Evolutionary conservation across 148 eudicot species (phyloP).

Genomic region (Rhododendron molle): DNA sequence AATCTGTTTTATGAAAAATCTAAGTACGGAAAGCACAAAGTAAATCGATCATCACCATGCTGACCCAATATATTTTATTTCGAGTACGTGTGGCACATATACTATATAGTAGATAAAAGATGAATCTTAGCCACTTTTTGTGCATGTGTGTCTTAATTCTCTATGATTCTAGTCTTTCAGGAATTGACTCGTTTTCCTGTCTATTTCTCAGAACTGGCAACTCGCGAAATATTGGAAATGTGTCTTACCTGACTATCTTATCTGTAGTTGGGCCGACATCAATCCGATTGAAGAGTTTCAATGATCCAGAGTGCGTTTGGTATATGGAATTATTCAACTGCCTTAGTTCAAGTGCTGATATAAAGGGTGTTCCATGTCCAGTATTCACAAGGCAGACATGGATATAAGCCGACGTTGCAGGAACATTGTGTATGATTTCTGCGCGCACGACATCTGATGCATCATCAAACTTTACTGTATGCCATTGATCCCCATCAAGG

Average conservation of each 20-base stretch:
- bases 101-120: too few relatives aligned
- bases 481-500: constrained; percentile 36
- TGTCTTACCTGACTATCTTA: background rate
- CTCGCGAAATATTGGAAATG: too few relatives aligned
- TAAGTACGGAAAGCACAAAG: too few relatives aligned
- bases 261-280: constrained; percentile 9
- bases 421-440: constrained; percentile 30
- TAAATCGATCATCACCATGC: too few relatives aligned
- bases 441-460: background rate
- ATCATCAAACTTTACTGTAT: constrained; percentile 6
- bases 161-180: too few relatives aligned
- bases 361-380: constrained; percentile 34
- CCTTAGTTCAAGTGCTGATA: constrained; percentile 38
- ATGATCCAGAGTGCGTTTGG: constrained; percentile 15
- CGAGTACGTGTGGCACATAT: too few relatives aligned
- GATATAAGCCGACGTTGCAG: constrained; percentile 18
- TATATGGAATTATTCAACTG: constrained; percentile 18
- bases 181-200: too few relatives aligned
- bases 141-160: too few relatives aligned
- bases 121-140: too few relatives aligned
- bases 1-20: too few relatives aligned
- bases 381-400: constrained; percentile 31
- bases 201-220: too few relatives aligned
- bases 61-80: too few relatives aligned
- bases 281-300: background rate